Percentiles rank a stretch among this genome's conserved stretches.
Conservation (phyloP, 2,329 filamentous ascomycete species). For the Byssoonygena ceratinophila region DNA sequence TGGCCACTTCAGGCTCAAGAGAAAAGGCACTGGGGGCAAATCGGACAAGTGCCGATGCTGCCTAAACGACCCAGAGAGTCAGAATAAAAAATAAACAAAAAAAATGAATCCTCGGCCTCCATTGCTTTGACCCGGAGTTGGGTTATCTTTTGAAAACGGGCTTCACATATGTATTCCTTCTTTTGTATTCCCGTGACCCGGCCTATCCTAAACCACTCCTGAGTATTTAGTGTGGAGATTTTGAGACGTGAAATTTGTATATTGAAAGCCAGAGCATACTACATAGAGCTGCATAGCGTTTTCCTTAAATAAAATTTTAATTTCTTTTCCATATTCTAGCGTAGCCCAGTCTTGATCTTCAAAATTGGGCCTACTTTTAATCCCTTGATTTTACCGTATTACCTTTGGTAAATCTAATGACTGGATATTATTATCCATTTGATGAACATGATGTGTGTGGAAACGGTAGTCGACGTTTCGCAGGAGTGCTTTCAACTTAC, state of each 20-base stretch:
- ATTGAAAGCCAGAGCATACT: neutral
- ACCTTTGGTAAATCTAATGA: too few relatives aligned
- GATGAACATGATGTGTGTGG: too few relatives aligned
- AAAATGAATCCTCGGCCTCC: neutral
- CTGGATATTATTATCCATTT: too few relatives aligned
- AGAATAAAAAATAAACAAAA: neutral
- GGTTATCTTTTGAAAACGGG: neutral
- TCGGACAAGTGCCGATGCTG: conserved; percentile 1
- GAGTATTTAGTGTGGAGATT: conserved; percentile 1
- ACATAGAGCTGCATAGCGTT: conserved; percentile 6
- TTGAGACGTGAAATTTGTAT: neutral
- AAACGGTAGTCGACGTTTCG: too few relatives aligned
- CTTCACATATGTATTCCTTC: neutral
- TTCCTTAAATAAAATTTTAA: conserved; percentile 2
- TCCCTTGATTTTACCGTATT: neutral
- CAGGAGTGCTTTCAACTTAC: too few relatives aligned
- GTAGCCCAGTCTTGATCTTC: too few relatives aligned
- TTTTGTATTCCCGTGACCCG: neutral
- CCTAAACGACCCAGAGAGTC: neutral
- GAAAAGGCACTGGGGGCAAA: conserved; percentile 10
- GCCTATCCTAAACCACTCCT: neutral
- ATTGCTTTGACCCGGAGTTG: neutral
- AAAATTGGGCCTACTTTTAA: too few relatives aligned
- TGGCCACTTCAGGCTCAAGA: conserved; percentile 8
- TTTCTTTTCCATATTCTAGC: too few relatives aligned